Evolutionary conservation across 1,284 basidiomycete species (phyloP).

Genomic region (Microbotryomycetes sp.): DNA sequence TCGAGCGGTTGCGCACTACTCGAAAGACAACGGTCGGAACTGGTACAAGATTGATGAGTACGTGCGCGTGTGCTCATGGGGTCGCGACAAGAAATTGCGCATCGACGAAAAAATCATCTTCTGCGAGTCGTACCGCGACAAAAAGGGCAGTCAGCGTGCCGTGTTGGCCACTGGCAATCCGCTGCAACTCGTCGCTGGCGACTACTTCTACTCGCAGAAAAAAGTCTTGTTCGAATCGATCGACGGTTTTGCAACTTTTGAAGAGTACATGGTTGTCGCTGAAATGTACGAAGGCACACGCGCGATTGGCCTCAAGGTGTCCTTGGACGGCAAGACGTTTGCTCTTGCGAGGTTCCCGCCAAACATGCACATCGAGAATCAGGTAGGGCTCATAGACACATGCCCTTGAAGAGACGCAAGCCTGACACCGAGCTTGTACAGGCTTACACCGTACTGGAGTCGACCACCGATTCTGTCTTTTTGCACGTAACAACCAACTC

Average conservation of each 20-base stretch:
- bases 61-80: conserved; percentile 88
- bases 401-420: background rate
- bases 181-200: conserved; percentile 70
- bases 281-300: conserved; percentile 58
- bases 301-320: conserved; percentile 76
- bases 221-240: conserved; percentile 74
- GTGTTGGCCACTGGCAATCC: conserved; percentile 55
- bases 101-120: conserved; percentile 80
- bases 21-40: conserved; percentile 63
- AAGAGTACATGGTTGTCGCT: conserved; percentile 89
- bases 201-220: conserved; percentile 64
- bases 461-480: conserved; percentile 86
- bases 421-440: conserved; percentile 35
- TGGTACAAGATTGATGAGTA: conserved; percentile 80
- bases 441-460: conserved; percentile 93
- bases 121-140: conserved; percentile 80
- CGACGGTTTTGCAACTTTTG: conserved; percentile 93
- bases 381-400: conserved; percentile 38
- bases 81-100: conserved; percentile 64
- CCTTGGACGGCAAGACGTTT: conserved; percentile 78
- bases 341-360: conserved; percentile 84
- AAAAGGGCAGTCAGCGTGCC: conserved; percentile 66
- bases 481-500: conserved; percentile 89
- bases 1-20: conserved; percentile 64
- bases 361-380: conserved; percentile 75